Evolutionary conservation across 441 rosid species (phyloP), one percentile per base, ranked within the genome.

Genomic region (Jatropha multifida): DNA sequence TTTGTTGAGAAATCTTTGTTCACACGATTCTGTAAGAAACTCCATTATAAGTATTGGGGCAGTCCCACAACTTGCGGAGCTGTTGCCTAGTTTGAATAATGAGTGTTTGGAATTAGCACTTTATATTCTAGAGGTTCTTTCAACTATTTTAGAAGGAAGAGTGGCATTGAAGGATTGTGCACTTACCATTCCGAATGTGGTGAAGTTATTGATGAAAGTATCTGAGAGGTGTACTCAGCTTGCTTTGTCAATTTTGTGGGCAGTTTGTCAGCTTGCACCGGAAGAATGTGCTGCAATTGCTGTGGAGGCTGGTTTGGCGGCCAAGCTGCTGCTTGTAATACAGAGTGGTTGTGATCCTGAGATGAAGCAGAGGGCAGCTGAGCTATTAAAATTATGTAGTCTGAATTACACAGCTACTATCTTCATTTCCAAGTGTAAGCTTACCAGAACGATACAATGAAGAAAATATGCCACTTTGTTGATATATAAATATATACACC

Each of bases 371-470:
- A 78, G 85, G 41, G 84, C 98, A 0, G 89, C 94, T 0, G 95
- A 94, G 88, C 87, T 94, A 32, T 86, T 94, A 72, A 94, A 92
- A 81, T 80, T 94, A 15, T 92, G 97, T 77, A 88, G 97, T 83
- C 85, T 90, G 56, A 90, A 90, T 88, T 90, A 90, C 81, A 79
- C 94, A 0, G 88, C 84, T 63, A 82, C 95, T 0, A 81, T 84
- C 70, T 90, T 92, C 83, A 90, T 94, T 72, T 94, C 97, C 67
- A 94, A 92, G 83, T 94, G 98, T 77, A 92, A 87, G 89, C 94
- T 94, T 79, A 90, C 94, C 40, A 88, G 90, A 78, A 92, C 94
- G 3, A 86, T 94, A 15, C 94, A 90, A 58, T 90, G 87, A 87
- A 64, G 62, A 76, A 56, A 75, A 78, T n/a, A 44, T 83, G 71